These are phyloP conservation scores for Malassezia japonica DNA, from an alignment of 1,284 basidiomycete species.

Conservation along the genomic window DNA sequence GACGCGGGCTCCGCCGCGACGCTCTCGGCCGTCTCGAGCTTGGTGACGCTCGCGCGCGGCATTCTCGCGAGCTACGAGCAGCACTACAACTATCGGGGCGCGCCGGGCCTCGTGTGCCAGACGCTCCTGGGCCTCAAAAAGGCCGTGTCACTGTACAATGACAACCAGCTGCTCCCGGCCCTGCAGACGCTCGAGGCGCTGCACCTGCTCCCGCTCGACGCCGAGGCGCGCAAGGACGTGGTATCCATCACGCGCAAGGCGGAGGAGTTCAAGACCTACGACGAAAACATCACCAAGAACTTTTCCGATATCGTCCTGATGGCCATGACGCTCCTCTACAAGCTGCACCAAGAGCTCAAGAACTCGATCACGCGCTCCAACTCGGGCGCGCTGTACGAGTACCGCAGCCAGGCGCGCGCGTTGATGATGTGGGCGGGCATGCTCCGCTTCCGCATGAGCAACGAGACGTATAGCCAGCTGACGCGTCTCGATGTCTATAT, in stretches of 20 bases:
- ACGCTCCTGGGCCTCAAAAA: constrained; percentile 71
- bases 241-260: constrained; percentile 74
- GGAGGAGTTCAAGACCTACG: constrained; percentile 82
- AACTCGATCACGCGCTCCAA: constrained; percentile 30
- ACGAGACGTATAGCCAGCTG: constrained; percentile 45
- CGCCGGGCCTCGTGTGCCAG: constrained; percentile 58
- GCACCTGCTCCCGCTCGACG: constrained; percentile 77
- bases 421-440: constrained; percentile 48
- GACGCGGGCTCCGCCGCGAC: constrained; percentile 19
- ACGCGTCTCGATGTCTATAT: constrained; percentile 43
- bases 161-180: constrained; percentile 64
- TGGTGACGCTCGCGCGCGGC: constrained; percentile 69
- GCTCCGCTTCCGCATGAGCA: constrained; percentile 47
- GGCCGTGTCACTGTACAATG: constrained; percentile 66
- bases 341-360: constrained; percentile 41
- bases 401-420: constrained; percentile 38
- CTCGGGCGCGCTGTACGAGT: constrained; percentile 32
- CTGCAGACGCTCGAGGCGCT: constrained; percentile 79
- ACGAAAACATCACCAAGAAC: constrained; percentile 74
- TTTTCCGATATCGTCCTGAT: constrained; percentile 77
- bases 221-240: constrained; percentile 57
- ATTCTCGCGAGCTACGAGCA: constrained; percentile 79
- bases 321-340: constrained; percentile 83
- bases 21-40: constrained; percentile 59
- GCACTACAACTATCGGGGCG: constrained; percentile 60